Evolutionary conservation across 352 stramenopile genomes (phyloP), one percentile per base, ranked within the genome.

Genomic region (Thalassiosira livingstoniorum): DNA sequence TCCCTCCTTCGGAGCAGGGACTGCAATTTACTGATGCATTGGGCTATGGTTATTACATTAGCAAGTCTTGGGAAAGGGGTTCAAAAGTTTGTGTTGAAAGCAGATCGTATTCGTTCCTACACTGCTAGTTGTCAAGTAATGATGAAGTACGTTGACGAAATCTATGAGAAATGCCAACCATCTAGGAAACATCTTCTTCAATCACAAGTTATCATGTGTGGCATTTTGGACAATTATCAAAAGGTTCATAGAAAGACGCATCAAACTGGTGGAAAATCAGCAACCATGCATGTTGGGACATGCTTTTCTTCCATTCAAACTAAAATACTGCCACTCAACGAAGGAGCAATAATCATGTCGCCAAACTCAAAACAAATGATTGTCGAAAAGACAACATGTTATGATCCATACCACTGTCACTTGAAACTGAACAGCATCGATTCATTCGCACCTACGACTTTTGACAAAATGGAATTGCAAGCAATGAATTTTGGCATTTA

Each of bases 171-270:
- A 29, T 58, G 11, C 21, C 4, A 7, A 10, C 4, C 21, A 4
- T 7, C 21, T 5, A 58, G 21, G 11, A 23, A 58, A 4, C 4
- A 7, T 4, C 11, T 58, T 4, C 21, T 58, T 4, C 5, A 7
- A 58, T 11, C 21, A n/a, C 11, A 58, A 58, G 5, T 4, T 4
- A 29, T n/a, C n/a, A 25, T 58, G 11, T 29, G 5, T 4, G 21
- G 27, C 27, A 5, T 58, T 23, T n/a, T 58, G 21, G 47, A 58
- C 21, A 58, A 58, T 27, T 58, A 58, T 58, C 47, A 58, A 58
- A 11, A 5, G 21, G 47, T 58, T 15, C 47, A 58, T 27, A 58
- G 21, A 11, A 11, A n/a, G 21, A 4, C 10, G 21, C 7, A 11
- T 25, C 47, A 58, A 58, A 7, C 5, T 5, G 21, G 27, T 58